A percentile compares a stretch with the other conserved stretches of the same genome.
Evolutionary conservation across 2,329 filamentous ascomycete genomes (phyloP).

Genomic region (Aspergillus persii): DNA sequence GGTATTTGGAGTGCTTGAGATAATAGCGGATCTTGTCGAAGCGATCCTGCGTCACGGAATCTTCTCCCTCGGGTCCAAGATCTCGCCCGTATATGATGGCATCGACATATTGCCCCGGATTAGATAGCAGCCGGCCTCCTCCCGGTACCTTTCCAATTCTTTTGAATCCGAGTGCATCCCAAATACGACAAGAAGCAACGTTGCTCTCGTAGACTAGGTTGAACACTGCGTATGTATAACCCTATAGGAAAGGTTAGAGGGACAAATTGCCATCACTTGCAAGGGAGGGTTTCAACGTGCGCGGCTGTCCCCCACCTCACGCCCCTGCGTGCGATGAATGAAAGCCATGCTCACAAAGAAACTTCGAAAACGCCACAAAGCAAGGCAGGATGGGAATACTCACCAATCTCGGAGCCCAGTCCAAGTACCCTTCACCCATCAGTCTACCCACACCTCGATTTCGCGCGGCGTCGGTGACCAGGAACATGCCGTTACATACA

Average conservation of each 20-base stretch:
- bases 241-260: conserved; percentile 45
- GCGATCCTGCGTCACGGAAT: conserved; percentile 87
- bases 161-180: conserved; percentile 91
- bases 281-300: not conserved
- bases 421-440: conserved; percentile 74
- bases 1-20: conserved; percentile 90
- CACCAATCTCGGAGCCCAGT: conserved; percentile 68
- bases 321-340: not conserved
- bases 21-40: conserved; percentile 99
- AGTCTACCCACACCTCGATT: conserved; percentile 72
- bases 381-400: conserved; percentile 18
- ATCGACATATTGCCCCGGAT: conserved; percentile 67
- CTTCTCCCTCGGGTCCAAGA: conserved; percentile 64
- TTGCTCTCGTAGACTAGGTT: conserved; percentile 95
- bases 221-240: conserved; percentile 90
- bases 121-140: conserved; percentile 66
- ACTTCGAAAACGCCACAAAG: not conserved
- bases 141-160: conserved; percentile 79
- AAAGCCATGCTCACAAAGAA: not conserved
- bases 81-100: conserved; percentile 75
- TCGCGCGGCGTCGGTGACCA: conserved; percentile 70
- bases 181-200: conserved; percentile 83
- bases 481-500: conserved; percentile 74
- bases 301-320: not conserved
- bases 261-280: not conserved